Base-by-base conservation (phyloP, 2,329 filamentous ascomycete species). In the Trichoderma citrinoviride region DNA sequence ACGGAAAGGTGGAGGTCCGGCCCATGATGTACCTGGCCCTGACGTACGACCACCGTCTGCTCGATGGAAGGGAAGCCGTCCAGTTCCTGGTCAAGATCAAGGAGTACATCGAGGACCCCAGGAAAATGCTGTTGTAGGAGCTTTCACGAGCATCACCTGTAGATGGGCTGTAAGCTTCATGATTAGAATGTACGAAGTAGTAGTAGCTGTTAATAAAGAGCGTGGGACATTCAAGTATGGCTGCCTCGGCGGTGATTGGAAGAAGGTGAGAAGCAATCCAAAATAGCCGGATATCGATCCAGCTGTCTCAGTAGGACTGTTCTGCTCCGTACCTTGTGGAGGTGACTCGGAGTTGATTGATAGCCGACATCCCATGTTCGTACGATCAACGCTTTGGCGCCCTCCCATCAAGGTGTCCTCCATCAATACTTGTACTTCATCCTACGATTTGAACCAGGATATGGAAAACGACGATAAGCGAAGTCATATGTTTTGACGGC, bases 11-110 rank as follows among this genome's bases (percentile, higher is more conserved):
- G 65, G 93, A 97, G 78, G 91, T 97, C 71, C 87, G 95, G 70
- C 95, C 95, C n/a, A 98, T 99, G 93, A 99, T 99, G 95, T 98
- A 97, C 79, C 86, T 99, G 69, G 95, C 95, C 47, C 85, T 99
- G 66, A 99, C 95, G 15, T 99, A 99, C 76, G 95, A 99, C 77
- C 95, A 99, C 81, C 91, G 95, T 75, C 87, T 99, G 56, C 84
- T 99, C 25, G 95, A 98, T 77, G 95, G 95, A 57, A 88, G 94
- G 76, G 94, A 98, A 81, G 95, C 94, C 53, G 93, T 97, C 46
- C 95, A 94, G 68, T 98, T 98, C 85, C 83, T 98, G 71, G 90
- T 98, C 67, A 97, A 96, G 86, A 83, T 99, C 74, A 98, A 98
- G 87, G 92, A 97, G 78, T 97, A 91, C 76, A 96, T 98, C 71